Base-by-base conservation (phyloP, 75 land plant species). In the Selaginella moellendorffii region DNA sequence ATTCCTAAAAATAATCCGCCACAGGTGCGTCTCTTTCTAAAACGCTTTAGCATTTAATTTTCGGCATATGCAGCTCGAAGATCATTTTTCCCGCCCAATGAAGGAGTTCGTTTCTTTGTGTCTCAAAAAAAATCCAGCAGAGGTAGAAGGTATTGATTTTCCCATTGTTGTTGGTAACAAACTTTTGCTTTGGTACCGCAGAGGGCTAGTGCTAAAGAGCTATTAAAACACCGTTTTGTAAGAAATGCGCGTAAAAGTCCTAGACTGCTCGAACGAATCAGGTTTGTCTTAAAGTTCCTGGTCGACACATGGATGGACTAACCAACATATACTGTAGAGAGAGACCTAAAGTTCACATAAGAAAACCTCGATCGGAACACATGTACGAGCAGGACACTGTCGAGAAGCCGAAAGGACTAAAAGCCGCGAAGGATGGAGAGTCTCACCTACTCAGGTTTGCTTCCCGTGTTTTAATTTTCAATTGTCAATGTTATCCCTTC, bases 191-290 rank as follows among this genome's bases (percentile, higher is more conserved):
- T n/a, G n/a, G n/a, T n/a, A n/a, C n/a, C 14, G 0, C 80, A 93
- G 99, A 83, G 99, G 63, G 88, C 87, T 30, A 95, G 99, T 95
- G 96, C 99, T 14, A 95, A 82, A 77, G 99, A 95, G 62, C 89
- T 95, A 27, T 68, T 95, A 29, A 86, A 76, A 66, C 87, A 80
- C 59, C 87, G 91, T 2, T 86, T 90, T 31, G 81, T 95, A 42
- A 86, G 71, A 52, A 90, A 74, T 81, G 88, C 91, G 8, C 82
- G 99, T 62, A 95, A 90, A 64, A 90, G 85, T 63, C 71, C 85
- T 53, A 88, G 70, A 76, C 87, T 95, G 65, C 70, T 89, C 72
- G 99, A 95, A 66, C 83, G 88, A 76, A 95, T 95, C 68, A 83
- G 96, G 99, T 95, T 28, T 54, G 42, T 2, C 9, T 61, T n/a